A percentile compares a stretch with the other conserved stretches of the same genome.
Evolutionary conservation across 257 asterid species (phyloP).

Genomic region (Jacaranda mimosifolia): DNA sequence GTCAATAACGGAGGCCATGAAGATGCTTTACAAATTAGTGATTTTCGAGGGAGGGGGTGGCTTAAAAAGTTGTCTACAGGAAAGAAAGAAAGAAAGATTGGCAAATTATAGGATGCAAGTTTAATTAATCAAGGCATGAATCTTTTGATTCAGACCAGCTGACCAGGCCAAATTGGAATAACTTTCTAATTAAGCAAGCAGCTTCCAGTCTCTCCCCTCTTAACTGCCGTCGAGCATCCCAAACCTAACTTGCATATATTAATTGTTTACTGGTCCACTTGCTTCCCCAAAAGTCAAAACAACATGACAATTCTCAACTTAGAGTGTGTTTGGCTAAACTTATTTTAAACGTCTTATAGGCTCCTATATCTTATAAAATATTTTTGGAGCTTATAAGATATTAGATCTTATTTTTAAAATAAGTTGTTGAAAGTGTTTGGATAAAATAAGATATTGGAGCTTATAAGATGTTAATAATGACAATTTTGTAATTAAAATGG

Average conservation of each 20-base stretch:
- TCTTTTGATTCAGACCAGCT: constrained; percentile 16
- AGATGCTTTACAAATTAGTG: constrained; percentile 22
- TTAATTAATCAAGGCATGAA: constrained; percentile 32
- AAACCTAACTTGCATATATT: constrained; percentile 22
- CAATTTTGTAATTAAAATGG: no score
- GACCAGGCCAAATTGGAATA: constrained; percentile 35
- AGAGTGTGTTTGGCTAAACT: no score
- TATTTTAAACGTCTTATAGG: no score
- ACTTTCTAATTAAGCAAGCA: constrained; percentile 41
- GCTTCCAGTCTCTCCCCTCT: constrained; percentile 7
- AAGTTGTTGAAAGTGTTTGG: no score
- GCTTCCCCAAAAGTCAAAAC: background rate
- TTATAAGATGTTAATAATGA: no score
- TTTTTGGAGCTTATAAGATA: no score
- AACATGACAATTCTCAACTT: background rate
- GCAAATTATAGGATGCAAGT: constrained; percentile 39
- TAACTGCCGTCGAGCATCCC: background rate
- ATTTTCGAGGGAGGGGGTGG: background rate
- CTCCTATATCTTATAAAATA: no score
- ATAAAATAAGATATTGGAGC: no score
- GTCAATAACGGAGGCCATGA: constrained; percentile 32
- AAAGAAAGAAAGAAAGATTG: constrained; percentile 42
- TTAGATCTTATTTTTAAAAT: no score
- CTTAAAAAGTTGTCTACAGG: background rate
- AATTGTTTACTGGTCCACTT: background rate